phyloP scores from a whole-genome alignment of 352 stramenopile species.

The Phytopythium ostracodes region DNA sequence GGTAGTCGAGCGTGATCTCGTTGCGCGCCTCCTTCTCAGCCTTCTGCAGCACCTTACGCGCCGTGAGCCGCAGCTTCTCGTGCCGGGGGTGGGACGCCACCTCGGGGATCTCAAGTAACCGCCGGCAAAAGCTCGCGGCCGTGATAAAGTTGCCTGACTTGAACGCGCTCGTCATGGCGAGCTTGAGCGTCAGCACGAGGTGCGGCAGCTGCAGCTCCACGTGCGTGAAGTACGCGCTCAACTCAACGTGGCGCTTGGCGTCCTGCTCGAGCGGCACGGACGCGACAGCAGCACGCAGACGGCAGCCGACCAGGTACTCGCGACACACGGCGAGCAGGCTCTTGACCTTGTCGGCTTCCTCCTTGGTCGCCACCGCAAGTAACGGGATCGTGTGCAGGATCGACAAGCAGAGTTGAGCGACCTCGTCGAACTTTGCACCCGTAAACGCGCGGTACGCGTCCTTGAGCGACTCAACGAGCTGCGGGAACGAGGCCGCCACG shows the following conservation, averaged over 20 bases:
- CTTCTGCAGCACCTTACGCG: conserved; percentile 97
- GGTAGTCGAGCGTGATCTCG: conserved; percentile 97
- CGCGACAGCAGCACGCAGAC: conserved; percentile 90
- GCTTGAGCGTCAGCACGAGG: conserved; percentile 97
- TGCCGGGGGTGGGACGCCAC: conserved; percentile 86
- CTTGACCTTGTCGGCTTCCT: conserved; percentile 93
- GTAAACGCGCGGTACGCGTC: conserved; percentile 96
- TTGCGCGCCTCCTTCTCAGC: conserved; percentile 98
- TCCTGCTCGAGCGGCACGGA: conserved; percentile 63
- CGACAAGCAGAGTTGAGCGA: conserved; percentile 89
- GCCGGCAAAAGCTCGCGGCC: conserved; percentile 96
- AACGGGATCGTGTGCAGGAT: conserved; percentile 96
- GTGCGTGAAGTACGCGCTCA: conserved; percentile 99
- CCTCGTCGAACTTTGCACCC: conserved; percentile 97
- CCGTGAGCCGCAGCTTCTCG: conserved; percentile 95
- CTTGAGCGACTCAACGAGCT: conserved; percentile 92
- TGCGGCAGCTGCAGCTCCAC: conserved; percentile 98
- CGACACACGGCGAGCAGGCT: conserved; percentile 94
- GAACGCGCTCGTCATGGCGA: conserved; percentile 98
- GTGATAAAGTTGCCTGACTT: conserved; percentile 99
- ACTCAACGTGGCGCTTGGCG: conserved; percentile 92
- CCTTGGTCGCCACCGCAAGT: conserved; percentile 90
- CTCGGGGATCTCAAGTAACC: conserved; percentile 97
- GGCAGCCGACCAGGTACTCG: conserved; percentile 98
- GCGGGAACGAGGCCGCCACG: conserved; percentile 85